Conservation (phyloP, 257 asterid genomes). For the Solanum dulcamara region DNA sequence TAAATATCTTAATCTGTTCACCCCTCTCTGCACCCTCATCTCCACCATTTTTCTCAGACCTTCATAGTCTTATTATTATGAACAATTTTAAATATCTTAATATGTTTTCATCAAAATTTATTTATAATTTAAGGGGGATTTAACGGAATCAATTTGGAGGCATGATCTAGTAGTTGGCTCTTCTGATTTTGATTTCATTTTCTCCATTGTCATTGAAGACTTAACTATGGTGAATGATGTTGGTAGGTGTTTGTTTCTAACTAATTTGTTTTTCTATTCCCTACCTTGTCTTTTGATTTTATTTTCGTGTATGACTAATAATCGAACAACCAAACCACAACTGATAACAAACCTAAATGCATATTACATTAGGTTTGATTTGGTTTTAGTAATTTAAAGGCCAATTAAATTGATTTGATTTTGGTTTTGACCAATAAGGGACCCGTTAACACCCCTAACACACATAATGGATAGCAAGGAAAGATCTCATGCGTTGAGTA, state of each 20-base stretch:
- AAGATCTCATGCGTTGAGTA: not conserved
- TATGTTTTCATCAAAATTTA: too few relatives aligned
- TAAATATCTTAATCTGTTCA: too few relatives aligned
- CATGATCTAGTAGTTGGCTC: not conserved
- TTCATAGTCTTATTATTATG: too few relatives aligned
- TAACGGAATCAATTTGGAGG: not conserved
- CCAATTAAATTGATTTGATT: not conserved
- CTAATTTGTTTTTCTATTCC: not conserved
- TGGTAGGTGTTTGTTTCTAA: not conserved
- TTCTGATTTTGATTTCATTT: not conserved
- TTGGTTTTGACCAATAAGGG: not conserved
- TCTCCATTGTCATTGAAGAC: not conserved
- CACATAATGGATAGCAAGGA: not conserved
- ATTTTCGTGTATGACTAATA: not conserved
- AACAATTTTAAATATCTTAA: too few relatives aligned
- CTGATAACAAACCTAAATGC: not conserved
- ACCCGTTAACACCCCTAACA: not conserved
- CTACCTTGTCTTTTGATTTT: not conserved
- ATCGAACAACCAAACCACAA: not conserved
- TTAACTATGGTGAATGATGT: not conserved
- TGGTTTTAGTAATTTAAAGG: not conserved
- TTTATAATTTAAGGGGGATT: not conserved
- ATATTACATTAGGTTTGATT: not conserved
- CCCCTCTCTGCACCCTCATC: too few relatives aligned
- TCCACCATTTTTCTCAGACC: too few relatives aligned